Evolutionary conservation across 106 monocot genomes (phyloP).

Genomic region (Dendrobium officinale): DNA sequence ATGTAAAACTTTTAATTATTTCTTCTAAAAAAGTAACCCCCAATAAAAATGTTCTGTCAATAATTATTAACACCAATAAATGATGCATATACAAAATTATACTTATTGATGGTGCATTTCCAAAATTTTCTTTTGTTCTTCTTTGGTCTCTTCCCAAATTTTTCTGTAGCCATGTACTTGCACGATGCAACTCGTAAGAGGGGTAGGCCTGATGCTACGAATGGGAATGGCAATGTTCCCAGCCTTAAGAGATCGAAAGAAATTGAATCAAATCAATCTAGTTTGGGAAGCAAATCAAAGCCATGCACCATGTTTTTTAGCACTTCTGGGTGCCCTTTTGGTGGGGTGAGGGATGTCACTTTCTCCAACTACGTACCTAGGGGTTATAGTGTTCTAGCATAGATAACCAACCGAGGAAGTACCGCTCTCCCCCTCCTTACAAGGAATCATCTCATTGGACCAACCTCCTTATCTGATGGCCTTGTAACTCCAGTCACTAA

Average conservation of each 20-base stretch:
- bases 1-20: too few species aligned
- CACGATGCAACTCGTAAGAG: slow-evolving; percentile 14
- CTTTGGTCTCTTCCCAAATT: neutral
- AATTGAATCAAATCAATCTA: slow-evolving; percentile 57
- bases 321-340: slow-evolving; percentile 63
- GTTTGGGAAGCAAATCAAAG: slow-evolving; percentile 99
- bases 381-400: slow-evolving; percentile 43
- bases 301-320: slow-evolving; percentile 99
- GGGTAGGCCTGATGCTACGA: slow-evolving; percentile 12
- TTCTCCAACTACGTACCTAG: slow-evolving; percentile 72
- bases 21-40: too few species aligned
- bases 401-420: slow-evolving; percentile 29
- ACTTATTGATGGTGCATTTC: too few species aligned
- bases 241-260: slow-evolving; percentile 22
- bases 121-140: neutral
- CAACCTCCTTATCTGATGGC: slow-evolving; percentile 7
- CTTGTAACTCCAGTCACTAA: slow-evolving; percentile 7
- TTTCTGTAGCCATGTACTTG: neutral
- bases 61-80: too few species aligned
- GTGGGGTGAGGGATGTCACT: slow-evolving; percentile 62
- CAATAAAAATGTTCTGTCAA: too few species aligned
- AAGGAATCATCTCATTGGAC: neutral
- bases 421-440: slow-evolving; percentile 17
- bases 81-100: too few species aligned
- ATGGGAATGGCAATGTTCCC: slow-evolving; percentile 12